These are phyloP conservation scores for Chrysosporium keratinophilum DNA, from an alignment of 2,329 filamentous ascomycete genomes.

Conservation along the genomic window DNA sequence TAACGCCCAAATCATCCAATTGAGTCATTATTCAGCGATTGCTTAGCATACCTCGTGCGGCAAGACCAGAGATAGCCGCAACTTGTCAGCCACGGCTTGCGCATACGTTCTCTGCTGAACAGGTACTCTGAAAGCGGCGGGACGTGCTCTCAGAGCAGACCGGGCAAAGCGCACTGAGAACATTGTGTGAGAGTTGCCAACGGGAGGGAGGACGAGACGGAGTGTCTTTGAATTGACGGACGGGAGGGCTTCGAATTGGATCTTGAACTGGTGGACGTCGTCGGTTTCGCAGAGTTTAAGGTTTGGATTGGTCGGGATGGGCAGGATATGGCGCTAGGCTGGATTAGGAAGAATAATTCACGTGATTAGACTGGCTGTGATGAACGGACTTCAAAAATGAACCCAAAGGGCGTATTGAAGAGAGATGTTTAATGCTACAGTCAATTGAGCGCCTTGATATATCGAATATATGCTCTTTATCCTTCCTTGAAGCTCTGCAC, in stretches of 20 bases:
- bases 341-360: too few relatives aligned
- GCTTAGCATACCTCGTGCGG: constrained; percentile 80
- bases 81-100: constrained; percentile 79
- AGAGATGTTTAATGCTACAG: too few relatives aligned
- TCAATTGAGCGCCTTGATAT: too few relatives aligned
- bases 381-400: too few relatives aligned
- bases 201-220: constrained; percentile 18
- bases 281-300: constrained; percentile 12
- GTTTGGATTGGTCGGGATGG: constrained; percentile 11
- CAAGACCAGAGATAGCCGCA: constrained; percentile 95
- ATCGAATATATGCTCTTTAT: neutral
- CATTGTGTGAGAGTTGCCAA: constrained; percentile 48
- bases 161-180: constrained; percentile 90
- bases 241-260: constrained; percentile 8
- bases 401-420: too few relatives aligned
- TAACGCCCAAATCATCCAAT: neutral
- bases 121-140: constrained; percentile 63
- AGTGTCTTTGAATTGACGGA: neutral
- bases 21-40: neutral
- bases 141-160: constrained; percentile 73
- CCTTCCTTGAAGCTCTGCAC: neutral
- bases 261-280: constrained; percentile 10
- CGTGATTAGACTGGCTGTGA: too few relatives aligned
- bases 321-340: neutral
- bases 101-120: constrained; percentile 84